Evolutionary conservation across 306 rosid species (phyloP), one percentile per base, ranked within the genome.

Genomic region (Malus sieversii): DNA sequence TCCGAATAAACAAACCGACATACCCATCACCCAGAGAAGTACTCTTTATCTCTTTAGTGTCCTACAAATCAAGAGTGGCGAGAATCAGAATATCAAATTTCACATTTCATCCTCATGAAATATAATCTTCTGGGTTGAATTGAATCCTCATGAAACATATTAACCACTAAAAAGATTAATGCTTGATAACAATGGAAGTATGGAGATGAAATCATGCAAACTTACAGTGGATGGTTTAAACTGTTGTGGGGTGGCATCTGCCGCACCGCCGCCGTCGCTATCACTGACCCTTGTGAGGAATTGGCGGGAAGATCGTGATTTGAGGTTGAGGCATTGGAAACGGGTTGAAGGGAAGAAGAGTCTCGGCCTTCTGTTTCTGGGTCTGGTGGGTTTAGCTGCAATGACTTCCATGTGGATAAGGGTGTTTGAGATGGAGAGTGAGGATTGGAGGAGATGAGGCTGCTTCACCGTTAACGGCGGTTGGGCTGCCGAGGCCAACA

Each of bases 1-100:
- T 94, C 61, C 96, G 87, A 79, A 90, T 85, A 86, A 90, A 94
- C 75, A 94, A 85, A 67, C 87, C 92, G 71, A 94, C 88, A 72
- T 90, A 82, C 77, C 89, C 82, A 62, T 91, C 90, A 33, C 91
- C 89, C 32, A 79, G 52, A 73, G 91, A 77, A 53, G 85, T 72
- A 66, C 65, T 78, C 69, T 75, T 79, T 48, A 33, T 66, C 67
- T 83, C 92, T 78, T 88, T 85, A 30, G 66, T 68, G 63, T 72
- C 96, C 98, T 93, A 85, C 78, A 73, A 74, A 66, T 35, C 77
- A 71, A 71, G 61, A 19, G 77, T 59, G 51, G 23, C 25, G 67
- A 66, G 75, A 84, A 44, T 64, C 68, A 60, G 73, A 62, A 19
- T 23, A 52, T 77, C 71, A 68, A 15, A 66, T 29, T 23, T 61